phyloP scores from a whole-genome alignment of 768 basidiomycete genomes.

The Pleurotus salmoneostramineus region DNA sequence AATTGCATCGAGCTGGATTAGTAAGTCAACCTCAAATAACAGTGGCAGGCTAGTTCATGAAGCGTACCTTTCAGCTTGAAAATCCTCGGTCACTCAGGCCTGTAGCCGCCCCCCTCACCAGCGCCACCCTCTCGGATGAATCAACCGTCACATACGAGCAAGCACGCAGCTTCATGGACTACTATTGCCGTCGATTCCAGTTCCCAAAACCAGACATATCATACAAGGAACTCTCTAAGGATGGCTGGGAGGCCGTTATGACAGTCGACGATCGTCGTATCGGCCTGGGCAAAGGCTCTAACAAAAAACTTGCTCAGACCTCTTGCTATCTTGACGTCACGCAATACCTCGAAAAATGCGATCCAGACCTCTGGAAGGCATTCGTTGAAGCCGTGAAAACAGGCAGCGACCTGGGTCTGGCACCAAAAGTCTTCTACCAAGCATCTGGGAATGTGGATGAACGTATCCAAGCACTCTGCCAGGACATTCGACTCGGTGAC shows the following conservation, averaged over 20 bases:
- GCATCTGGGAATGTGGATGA: slow-evolving; percentile 64
- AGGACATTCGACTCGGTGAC: slow-evolving; percentile 56
- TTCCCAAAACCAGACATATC: slow-evolving; percentile 73
- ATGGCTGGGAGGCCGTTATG: slow-evolving; percentile 70
- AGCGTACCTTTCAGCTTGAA: slow-evolving; percentile 27
- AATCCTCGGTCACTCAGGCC: slow-evolving; percentile 27
- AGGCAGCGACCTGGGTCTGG: slow-evolving; percentile 68
- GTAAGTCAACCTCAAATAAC: slow-evolving; percentile 40
- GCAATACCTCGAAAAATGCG: slow-evolving; percentile 82
- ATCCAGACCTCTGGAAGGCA: slow-evolving; percentile 72
- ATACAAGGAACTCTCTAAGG: slow-evolving; percentile 31
- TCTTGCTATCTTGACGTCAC: slow-evolving; percentile 86
- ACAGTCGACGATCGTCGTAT: slow-evolving; percentile 75
- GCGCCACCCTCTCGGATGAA: slow-evolving; percentile 53
- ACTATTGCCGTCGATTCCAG: slow-evolving; percentile 78
- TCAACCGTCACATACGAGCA: slow-evolving; percentile 61
- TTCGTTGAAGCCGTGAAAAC: slow-evolving; percentile 59
- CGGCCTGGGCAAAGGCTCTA: slow-evolving; percentile 66
- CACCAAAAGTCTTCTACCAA: slow-evolving; percentile 63
- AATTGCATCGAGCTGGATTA: slow-evolving; percentile 57
- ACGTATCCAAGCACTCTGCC: slow-evolving; percentile 65
- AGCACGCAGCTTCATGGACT: slow-evolving; percentile 91
- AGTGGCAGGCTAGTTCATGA: background rate
- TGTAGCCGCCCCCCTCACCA: slow-evolving; percentile 5
- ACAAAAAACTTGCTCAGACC: slow-evolving; percentile 69